phyloP scores from a whole-genome alignment of 805 yeast species.

The Metschnikowia henanensis region DNA sequence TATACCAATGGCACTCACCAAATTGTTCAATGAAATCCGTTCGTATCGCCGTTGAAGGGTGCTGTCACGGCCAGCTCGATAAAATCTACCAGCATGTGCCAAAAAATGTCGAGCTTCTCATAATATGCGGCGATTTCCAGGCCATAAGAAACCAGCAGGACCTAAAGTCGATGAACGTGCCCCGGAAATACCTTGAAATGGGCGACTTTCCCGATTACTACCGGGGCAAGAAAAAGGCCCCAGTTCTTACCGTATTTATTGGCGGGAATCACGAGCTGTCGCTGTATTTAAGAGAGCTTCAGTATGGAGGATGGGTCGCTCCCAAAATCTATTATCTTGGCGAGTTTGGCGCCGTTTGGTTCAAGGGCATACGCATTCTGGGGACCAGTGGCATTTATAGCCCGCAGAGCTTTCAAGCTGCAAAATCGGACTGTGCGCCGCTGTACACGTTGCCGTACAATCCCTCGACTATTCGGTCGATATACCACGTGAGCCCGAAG shows the following conservation, averaged over 20 bases:
- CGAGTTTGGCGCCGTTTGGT: constrained; percentile 70
- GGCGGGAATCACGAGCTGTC: constrained; percentile 98
- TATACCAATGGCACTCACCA: too few species aligned
- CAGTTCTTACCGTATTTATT: constrained; percentile 74
- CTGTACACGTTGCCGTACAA: constrained; percentile 46
- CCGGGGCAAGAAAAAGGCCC: constrained; percentile 58
- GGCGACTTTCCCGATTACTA: constrained; percentile 85
- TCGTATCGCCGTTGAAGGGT: constrained; percentile 77
- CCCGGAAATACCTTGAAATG: constrained; percentile 66
- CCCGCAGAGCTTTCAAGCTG: constrained; percentile 26
- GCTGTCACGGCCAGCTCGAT: constrained; percentile 82
- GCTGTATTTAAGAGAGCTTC: constrained; percentile 67
- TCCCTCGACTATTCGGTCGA: constrained; percentile 48
- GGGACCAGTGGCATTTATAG: constrained; percentile 88
- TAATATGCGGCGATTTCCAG: constrained; percentile 93
- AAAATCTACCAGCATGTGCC: constrained; percentile 46
- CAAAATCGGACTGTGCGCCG: constrained; percentile 5
- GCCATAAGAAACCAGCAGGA: constrained; percentile 68
- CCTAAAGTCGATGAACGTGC: constrained; percentile 70
- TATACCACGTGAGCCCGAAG: constrained; percentile 71
- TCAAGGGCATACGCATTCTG: constrained; percentile 70
- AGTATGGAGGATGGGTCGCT: constrained; percentile 92
- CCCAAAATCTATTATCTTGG: constrained; percentile 87
- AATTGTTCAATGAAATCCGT: constrained; percentile 17
- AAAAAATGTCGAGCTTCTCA: constrained; percentile 38